Conservation (phyloP, 768 basidiomycete species). For the Serendipita indica region DNA sequence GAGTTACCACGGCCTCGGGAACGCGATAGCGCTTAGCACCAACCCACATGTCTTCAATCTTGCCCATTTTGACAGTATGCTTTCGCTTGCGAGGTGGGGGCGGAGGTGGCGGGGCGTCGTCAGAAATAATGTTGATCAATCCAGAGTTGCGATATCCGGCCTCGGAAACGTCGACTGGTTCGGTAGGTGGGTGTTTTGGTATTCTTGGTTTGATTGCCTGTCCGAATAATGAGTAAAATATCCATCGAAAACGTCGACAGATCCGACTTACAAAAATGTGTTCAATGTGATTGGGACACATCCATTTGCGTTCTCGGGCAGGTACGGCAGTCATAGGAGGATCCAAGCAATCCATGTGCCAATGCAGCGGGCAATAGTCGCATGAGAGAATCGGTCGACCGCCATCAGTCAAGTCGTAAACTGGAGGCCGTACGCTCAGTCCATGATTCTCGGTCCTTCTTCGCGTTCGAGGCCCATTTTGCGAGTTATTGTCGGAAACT, state of each 20-base stretch:
- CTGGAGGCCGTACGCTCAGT: background rate
- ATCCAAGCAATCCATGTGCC: conserved; percentile 93
- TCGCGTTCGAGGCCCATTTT: conserved; percentile 6
- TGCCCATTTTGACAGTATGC: conserved; percentile 11
- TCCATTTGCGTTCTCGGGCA: conserved; percentile 83
- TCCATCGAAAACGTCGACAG: conserved; percentile 7
- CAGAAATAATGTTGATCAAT: conserved; percentile 70
- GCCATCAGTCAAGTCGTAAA: conserved; percentile 11
- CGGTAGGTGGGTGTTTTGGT: conserved; percentile 47
- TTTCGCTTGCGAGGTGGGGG: conserved; percentile 8
- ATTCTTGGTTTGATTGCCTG: conserved; percentile 48
- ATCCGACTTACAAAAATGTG: conserved; percentile 50
- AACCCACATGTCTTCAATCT: conserved; percentile 21
- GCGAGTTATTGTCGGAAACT: conserved; percentile 1
- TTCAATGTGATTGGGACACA: conserved; percentile 98
- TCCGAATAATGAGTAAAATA: background rate
- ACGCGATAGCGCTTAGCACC: conserved; percentile 75
- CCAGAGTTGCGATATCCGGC: conserved; percentile 75
- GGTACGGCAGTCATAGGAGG: conserved; percentile 83
- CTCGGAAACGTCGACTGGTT: conserved; percentile 59
- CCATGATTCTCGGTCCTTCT: conserved; percentile 3
- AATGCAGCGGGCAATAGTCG: conserved; percentile 87
- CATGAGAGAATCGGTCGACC: conserved; percentile 63
- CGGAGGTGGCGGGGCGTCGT: conserved; percentile 27
- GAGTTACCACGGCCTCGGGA: conserved; percentile 76